phyloP scores from a whole-genome alignment of 2,329 filamentous ascomycete genomes.

The Sporothrix phasma region DNA sequence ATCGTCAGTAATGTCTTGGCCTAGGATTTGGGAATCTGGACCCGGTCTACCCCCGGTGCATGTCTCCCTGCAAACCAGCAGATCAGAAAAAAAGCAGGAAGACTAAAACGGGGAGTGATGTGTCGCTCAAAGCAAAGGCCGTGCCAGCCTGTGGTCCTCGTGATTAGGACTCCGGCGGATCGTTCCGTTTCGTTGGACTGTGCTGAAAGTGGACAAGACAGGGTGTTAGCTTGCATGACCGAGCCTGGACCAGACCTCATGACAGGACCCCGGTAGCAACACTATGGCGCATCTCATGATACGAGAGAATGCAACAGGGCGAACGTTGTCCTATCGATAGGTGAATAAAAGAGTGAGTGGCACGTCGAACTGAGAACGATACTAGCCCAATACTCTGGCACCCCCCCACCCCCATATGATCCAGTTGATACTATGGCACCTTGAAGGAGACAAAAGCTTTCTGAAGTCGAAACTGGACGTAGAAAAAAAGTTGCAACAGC shows the following conservation, averaged over 20 bases:
- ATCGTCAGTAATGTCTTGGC: neutral
- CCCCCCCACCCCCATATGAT: too few relatives aligned
- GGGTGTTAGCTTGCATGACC: neutral
- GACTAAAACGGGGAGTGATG: neutral
- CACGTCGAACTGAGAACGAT: too few relatives aligned
- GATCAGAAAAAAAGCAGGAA: neutral
- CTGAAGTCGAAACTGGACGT: too few relatives aligned
- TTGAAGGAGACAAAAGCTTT: neutral
- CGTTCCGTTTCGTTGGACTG: constrained; percentile 6
- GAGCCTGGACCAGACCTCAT: neutral
- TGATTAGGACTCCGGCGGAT: neutral
- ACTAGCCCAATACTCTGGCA: too few relatives aligned
- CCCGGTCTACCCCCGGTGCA: neutral
- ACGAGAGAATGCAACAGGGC: neutral
- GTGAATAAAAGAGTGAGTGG: too few relatives aligned
- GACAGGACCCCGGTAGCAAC: neutral
- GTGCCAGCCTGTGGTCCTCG: neutral
- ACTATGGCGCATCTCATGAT: neutral
- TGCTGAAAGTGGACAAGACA: neutral
- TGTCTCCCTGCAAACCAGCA: neutral
- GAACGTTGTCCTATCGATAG: too few relatives aligned
- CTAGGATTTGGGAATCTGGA: neutral
- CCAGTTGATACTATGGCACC: too few relatives aligned
- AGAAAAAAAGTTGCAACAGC: neutral
- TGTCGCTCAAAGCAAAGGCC: neutral